Conservation (phyloP, 1,284 basidiomycete species). For the Ganoderma meredithae region DNA sequence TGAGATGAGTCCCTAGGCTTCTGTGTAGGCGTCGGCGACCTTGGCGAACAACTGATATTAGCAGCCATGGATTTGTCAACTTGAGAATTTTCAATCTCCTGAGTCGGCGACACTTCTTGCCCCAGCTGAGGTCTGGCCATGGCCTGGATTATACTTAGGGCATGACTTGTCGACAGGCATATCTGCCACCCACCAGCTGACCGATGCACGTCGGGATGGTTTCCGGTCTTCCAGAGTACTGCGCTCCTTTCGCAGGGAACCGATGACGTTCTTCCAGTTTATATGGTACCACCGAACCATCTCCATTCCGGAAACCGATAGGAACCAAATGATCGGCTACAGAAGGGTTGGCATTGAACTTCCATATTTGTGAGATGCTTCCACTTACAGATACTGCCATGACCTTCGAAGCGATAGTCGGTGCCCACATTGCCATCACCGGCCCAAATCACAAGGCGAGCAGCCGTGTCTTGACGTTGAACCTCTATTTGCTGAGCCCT, state of each 20-base stretch:
- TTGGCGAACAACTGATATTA: slow-evolving; percentile 20
- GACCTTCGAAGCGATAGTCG: not conserved
- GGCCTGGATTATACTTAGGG: slow-evolving; percentile 21
- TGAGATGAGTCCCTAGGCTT: slow-evolving; percentile 5
- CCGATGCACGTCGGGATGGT: slow-evolving; percentile 60
- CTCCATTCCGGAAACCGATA: slow-evolving; percentile 43
- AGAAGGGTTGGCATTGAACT: slow-evolving; percentile 13
- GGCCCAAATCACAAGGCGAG: slow-evolving; percentile 56
- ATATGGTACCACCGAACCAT: slow-evolving; percentile 41
- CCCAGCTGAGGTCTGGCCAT: slow-evolving; percentile 8
- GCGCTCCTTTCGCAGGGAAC: slow-evolving; percentile 47
- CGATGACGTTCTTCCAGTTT: slow-evolving; percentile 48
- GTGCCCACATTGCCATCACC: slow-evolving; percentile 39
- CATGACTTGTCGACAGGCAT: not conserved
- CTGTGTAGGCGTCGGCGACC: slow-evolving; percentile 33
- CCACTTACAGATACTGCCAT: not conserved
- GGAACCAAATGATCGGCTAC: slow-evolving; percentile 32
- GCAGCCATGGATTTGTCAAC: slow-evolving; percentile 31
- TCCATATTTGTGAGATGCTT: not conserved
- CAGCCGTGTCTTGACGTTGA: slow-evolving; percentile 55
- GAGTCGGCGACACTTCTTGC: slow-evolving; percentile 30
- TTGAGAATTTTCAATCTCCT: slow-evolving; percentile 41
- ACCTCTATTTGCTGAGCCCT: slow-evolving; percentile 61
- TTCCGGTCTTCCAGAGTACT: slow-evolving; percentile 61
- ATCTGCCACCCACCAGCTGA: slow-evolving; percentile 53